Conservation (phyloP, 768 basidiomycete species). For the Leucocoprinus leucothites region DNA sequence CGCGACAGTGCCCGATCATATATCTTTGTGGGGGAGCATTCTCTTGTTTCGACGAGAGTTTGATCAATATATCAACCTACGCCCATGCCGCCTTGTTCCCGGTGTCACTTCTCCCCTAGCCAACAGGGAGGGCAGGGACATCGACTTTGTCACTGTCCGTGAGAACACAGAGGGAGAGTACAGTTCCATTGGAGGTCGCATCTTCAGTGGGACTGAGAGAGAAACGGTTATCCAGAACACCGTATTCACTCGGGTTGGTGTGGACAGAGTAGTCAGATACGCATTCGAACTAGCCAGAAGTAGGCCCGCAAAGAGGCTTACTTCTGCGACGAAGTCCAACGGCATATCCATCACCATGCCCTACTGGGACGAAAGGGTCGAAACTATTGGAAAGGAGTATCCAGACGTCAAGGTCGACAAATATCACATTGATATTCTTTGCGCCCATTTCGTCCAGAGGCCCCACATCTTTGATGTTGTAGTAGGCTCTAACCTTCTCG, state of each 20-base stretch:
- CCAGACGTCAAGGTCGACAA: constrained; percentile 47
- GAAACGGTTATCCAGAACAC: constrained; percentile 43
- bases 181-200: constrained; percentile 43
- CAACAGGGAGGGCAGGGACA: constrained; percentile 35
- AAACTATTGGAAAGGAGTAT: constrained; percentile 47
- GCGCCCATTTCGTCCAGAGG: constrained; percentile 40
- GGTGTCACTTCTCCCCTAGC: constrained; percentile 46
- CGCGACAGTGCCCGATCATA: constrained; percentile 50
- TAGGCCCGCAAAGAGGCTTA: constrained; percentile 46
- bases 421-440: constrained; percentile 52
- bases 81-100: constrained; percentile 46
- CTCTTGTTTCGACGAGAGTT: constrained; percentile 50
- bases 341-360: constrained; percentile 48
- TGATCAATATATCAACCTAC: constrained; percentile 47
- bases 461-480: constrained; percentile 54
- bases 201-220: constrained; percentile 37
- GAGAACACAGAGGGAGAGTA: constrained; percentile 60
- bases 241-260: constrained; percentile 47
- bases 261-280: constrained; percentile 47
- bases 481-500: constrained; percentile 52
- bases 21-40: constrained; percentile 52
- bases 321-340: constrained; percentile 52
- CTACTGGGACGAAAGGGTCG: constrained; percentile 45
- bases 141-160: constrained; percentile 53
- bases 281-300: constrained; percentile 50